Base-by-base conservation (phyloP, 352 stramenopile genomes). In the Phytophthora lateralis region DNA sequence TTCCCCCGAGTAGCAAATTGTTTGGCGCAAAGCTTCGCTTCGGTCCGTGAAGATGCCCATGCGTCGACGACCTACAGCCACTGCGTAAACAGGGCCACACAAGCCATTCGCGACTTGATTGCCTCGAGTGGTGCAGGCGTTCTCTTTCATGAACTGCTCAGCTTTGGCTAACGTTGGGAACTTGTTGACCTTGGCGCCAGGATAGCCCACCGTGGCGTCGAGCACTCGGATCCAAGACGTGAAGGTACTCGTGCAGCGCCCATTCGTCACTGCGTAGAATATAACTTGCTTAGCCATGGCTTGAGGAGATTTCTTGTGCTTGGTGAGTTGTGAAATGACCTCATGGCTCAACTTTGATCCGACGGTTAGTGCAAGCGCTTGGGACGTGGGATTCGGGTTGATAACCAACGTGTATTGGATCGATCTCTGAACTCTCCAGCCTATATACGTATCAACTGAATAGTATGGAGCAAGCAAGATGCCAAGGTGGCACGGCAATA, bases 41-140 rank as follows among this genome's bases (percentile, higher is more conserved):
- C 57, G 78, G 15, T 66, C 64, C 12, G 68, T 64, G 55, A 78
- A 90, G 26, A 90, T 69, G 10, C 78, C 81, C 10, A 76, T 74
- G 20, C 74, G 58, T 1, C 69, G 63, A 1, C 69, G 63, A 1
- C 81, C 81, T 20, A 76, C 79, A 2, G 80, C 76, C 3, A 88
- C 76, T 4, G 80, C 80, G 37, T 88, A 88, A 11, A 35, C 47
- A 34, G 30, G 14, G 15, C 55, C 61, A 6, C 5, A 24, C 54
- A 41, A 59, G 0, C 20, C 32, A 2, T 12, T n/a, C 7, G 29
- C 2, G 14, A 17, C 12, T 32, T 41, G 21, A 6, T 30, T 30
- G 14, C 12, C 12, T 48, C 34, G 17, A 4, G 0, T 7, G 1
- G 6, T 24, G 12, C 12, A 34, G 6, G 29, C 26, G 15, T 41